Evolutionary conservation across 2,329 filamentous ascomycete species (phyloP).

Genomic region (Cytospora mali): DNA sequence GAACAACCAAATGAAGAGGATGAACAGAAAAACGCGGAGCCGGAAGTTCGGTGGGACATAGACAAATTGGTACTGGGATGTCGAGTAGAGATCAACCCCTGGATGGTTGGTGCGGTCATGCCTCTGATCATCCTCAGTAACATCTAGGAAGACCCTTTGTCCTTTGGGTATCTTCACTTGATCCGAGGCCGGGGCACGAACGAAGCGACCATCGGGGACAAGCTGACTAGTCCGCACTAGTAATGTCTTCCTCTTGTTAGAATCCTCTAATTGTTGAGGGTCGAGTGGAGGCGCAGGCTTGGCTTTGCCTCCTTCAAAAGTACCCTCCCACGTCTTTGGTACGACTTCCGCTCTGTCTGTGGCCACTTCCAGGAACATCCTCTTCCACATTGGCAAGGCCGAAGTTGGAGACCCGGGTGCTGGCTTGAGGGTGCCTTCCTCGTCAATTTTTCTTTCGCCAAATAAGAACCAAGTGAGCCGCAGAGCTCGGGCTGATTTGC

Average conservation of each 20-base stretch:
- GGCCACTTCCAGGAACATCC: slow-evolving; percentile 51
- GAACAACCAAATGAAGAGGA: slow-evolving; percentile 90
- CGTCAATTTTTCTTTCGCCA: slow-evolving; percentile 76
- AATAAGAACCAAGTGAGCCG: slow-evolving; percentile 93
- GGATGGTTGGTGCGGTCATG: slow-evolving; percentile 64
- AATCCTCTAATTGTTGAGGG: slow-evolving; percentile 39
- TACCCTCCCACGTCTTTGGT: slow-evolving; percentile 60
- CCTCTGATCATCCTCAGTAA: slow-evolving; percentile 67
- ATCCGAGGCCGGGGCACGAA: slow-evolving; percentile 91
- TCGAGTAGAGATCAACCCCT: slow-evolving; percentile 55
- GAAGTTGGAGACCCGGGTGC: slow-evolving; percentile 37
- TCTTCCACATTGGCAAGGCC: slow-evolving; percentile 43
- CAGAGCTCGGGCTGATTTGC: slow-evolving; percentile 76
- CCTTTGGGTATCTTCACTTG: slow-evolving; percentile 93
- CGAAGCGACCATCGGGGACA: slow-evolving; percentile 75
- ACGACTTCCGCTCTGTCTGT: slow-evolving; percentile 44
- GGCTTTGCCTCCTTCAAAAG: slow-evolving; percentile 52
- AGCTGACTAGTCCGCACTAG: slow-evolving; percentile 58
- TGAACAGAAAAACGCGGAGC: slow-evolving; percentile 78
- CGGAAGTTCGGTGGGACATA: slow-evolving; percentile 87
- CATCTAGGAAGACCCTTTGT: slow-evolving; percentile 76
- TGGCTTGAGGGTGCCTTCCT: slow-evolving; percentile 71
- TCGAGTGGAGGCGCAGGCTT: slow-evolving; percentile 45
- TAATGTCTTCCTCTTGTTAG: slow-evolving; percentile 45
- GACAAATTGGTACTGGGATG: slow-evolving; percentile 67